These are phyloP conservation scores for Paecilomyces variotii DNA, from an alignment of 2,329 filamentous ascomycete species.

Conservation along the genomic window DNA sequence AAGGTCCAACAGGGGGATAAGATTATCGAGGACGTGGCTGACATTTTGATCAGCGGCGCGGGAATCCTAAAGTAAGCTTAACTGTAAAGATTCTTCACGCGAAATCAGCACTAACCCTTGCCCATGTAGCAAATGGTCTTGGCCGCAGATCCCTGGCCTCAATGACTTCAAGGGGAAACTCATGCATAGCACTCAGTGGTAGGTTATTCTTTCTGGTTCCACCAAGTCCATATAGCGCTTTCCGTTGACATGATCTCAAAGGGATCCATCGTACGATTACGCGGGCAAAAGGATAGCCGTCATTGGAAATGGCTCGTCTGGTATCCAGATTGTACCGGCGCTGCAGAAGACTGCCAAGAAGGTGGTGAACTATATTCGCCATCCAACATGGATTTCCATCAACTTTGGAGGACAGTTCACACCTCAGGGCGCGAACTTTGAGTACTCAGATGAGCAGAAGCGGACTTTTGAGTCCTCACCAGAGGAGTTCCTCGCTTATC, in stretches of 20 bases:
- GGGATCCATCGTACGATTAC: slow-evolving; percentile 16
- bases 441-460: slow-evolving; percentile 16
- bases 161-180: slow-evolving; percentile 26
- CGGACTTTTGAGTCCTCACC: slow-evolving; percentile 11
- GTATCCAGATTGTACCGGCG: slow-evolving; percentile 18
- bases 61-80: slow-evolving; percentile 12
- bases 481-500: slow-evolving; percentile 10
- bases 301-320: slow-evolving; percentile 26
- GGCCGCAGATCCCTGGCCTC: slow-evolving; percentile 21
- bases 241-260: not conserved
- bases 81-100: not conserved
- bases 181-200: slow-evolving; percentile 32
- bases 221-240: not conserved
- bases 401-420: slow-evolving; percentile 15
- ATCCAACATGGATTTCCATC: slow-evolving; percentile 19
- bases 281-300: slow-evolving; percentile 21
- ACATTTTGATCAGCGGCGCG: slow-evolving; percentile 30
- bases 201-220: not conserved
- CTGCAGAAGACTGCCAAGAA: slow-evolving; percentile 11
- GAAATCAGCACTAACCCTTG: not conserved
- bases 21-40: slow-evolving; percentile 19
- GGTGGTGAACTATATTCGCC: slow-evolving; percentile 21
- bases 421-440: slow-evolving; percentile 15
- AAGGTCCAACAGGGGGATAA: slow-evolving; percentile 19
- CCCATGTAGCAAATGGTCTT: slow-evolving; percentile 6